Conservation (phyloP, 768 basidiomycete species). For the Floccularia luteovirens region DNA sequence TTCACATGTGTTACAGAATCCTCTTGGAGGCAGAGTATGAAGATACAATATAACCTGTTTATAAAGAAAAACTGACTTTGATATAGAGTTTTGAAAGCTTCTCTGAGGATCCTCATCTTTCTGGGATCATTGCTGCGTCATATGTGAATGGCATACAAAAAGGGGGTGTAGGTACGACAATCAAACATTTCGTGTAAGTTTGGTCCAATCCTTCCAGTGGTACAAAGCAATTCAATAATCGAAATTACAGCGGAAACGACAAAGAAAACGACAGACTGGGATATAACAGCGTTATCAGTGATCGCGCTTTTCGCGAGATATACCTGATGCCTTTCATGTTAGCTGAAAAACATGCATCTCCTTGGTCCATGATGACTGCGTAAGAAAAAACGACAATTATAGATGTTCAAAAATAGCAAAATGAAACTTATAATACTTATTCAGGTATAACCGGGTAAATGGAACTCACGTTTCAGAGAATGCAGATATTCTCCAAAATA, state of each 20-base stretch:
- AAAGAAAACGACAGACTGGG: slow-evolving; percentile 72
- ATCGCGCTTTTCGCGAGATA: slow-evolving; percentile 64
- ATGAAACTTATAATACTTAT: not conserved
- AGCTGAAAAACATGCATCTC: slow-evolving; percentile 55
- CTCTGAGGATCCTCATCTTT: slow-evolving; percentile 72
- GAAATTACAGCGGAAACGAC: slow-evolving; percentile 54
- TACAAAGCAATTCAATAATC: slow-evolving; percentile 1
- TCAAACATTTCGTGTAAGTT: slow-evolving; percentile 78
- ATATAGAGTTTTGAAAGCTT: slow-evolving; percentile 70
- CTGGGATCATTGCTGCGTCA: slow-evolving; percentile 60
- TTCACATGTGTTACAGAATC: slow-evolving; percentile 34
- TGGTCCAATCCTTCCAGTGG: not conserved
- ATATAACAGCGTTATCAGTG: slow-evolving; percentile 59
- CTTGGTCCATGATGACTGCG: slow-evolving; percentile 70
- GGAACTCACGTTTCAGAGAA: slow-evolving; percentile 70
- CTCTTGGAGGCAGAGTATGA: slow-evolving; percentile 65
- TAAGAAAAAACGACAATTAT: slow-evolving; percentile 22
- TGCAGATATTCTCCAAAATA: slow-evolving; percentile 43
- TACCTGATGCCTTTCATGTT: slow-evolving; percentile 76
- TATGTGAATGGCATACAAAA: slow-evolving; percentile 75
- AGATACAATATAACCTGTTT: slow-evolving; percentile 10
- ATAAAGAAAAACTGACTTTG: not conserved
- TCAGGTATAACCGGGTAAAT: slow-evolving; percentile 70
- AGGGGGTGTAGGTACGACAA: slow-evolving; percentile 66
- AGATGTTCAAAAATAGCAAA: not conserved